Evolutionary conservation across 768 basidiomycete species (phyloP), one percentile per base, ranked within the genome.

Genomic region (Mycena olivaceomarginata): DNA sequence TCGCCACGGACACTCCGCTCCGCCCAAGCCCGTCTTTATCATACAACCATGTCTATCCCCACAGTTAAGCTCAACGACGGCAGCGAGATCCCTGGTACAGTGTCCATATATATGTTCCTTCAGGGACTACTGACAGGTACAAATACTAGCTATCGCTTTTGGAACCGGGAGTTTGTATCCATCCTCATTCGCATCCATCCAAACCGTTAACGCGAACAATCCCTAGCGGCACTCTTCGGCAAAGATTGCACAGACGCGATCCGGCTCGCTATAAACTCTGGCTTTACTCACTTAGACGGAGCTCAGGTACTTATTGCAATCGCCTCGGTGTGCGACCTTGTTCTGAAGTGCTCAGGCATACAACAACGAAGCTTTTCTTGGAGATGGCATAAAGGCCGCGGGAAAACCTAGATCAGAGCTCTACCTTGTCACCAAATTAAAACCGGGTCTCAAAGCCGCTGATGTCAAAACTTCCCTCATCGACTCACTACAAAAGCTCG

Each of bases 261-360:
- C 62, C 83, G 80, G 48, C 75, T 82, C 25, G 93, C 94, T 22
- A 90, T 94, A 67, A 85, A 88, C n/a, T 88, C 85, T 62, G 91
- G 91, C 3, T 88, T 93, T 79, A 91, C 86, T 15, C 93, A 94
- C 80, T 86, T 94, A 20, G 93, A 94, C 80, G 90, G 91, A n/a
- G 93, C 93, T 4, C 92, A 93, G 81, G 67, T 84, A 67, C 31
- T 31, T 31, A 31, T 31, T 31, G 31, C 31, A 31, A 31, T 31
- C 31, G 31, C 31, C 31, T 31, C 31, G 31, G 31, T 31, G 31
- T 31, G 31, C 31, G 31, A 31, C 31, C 31, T 31, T 31, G 31
- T 31, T 31, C 31, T 31, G 31, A 31, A 31, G 31, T n/a, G 93
- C 93, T 4, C 92, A 93, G 81, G 67, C 84, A 67, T 94, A 94